Base-by-base conservation (phyloP, 2,329 filamentous ascomycete species). In the Cryphonectria parasitica region DNA sequence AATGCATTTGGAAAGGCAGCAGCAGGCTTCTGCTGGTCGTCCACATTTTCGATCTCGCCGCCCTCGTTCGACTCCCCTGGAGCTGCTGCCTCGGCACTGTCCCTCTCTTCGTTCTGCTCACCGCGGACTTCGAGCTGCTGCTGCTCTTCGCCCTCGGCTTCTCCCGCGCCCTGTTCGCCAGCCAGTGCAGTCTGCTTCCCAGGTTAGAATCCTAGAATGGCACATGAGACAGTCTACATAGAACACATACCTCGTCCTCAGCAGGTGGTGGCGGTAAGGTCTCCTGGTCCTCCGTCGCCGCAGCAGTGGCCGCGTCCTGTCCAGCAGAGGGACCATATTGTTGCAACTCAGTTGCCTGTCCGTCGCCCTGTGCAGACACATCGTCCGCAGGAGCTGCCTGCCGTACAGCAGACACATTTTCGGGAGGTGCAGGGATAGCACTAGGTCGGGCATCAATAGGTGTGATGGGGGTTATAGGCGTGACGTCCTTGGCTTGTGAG, bases 401-500 rank as follows among this genome's bases (percentile, higher is more conserved):
- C 22, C 56, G 64, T 7, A 39, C 13, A 13, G 60, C 60, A 34
- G 66, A 5, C 7, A 67, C 56, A 34, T 69, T 69, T 6, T 70
- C 64, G 43, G 65, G 61, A 22, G 66, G 41, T 4, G 77, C 75
- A 4, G 60, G 31, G 6, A 75, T 71, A 39, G 76, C 76, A 11
- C 76, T 75, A 3, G 79, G 78, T 41, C 80, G 80, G 7, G 82
- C 77, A 67, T 86, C 85, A 58, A 82, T 77, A 2, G 85, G 82
- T 0, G 78, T 76, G 34, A 77, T 74, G 4, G 83, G 81, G 2
- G 81, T 76, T 43, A 80, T 81, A 45, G 78, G 82, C 67, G 83
- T 82, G 3, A 77, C 73, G 70, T 87, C 82, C 74, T 87, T 89
- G 0, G 84, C 82, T 61, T 88, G 86, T 60, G 85, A 85, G 66